Evolutionary conservation across 176 grass and related monocot species (phyloP).

Genomic region (Carex cristatella): DNA sequence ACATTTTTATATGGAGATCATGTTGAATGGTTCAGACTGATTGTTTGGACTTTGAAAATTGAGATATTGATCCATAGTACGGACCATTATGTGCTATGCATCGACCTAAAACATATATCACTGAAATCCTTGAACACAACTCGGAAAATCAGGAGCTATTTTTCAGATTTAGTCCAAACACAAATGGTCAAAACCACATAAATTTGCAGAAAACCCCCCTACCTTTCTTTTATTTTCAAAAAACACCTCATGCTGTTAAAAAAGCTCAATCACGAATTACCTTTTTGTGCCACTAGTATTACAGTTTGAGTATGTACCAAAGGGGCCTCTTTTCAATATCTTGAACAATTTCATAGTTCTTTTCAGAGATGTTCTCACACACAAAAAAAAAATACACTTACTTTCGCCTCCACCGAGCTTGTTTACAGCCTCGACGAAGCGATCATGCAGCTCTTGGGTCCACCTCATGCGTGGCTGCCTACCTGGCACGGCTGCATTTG

Average conservation of each 20-base stretch:
- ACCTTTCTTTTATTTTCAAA: not conserved
- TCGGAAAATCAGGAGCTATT: not conserved
- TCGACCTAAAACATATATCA: not conserved
- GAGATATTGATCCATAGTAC: too few species aligned
- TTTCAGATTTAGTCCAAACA: not conserved
- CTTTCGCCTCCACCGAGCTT: conserved; percentile 78
- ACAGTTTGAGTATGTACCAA: not conserved
- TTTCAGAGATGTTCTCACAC: conserved; percentile 3
- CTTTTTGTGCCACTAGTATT: not conserved
- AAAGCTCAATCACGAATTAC: not conserved
- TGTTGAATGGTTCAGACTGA: too few species aligned
- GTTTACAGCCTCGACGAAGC: conserved; percentile 66
- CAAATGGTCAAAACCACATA: not conserved
- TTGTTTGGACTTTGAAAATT: too few species aligned
- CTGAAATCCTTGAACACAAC: not conserved
- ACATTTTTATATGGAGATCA: too few species aligned
- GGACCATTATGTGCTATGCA: too few species aligned
- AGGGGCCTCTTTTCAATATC: not conserved
- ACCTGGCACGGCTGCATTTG: conserved; percentile 17
- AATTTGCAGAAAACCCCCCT: not conserved
- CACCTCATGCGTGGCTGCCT: conserved; percentile 61
- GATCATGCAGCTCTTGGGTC: conserved; percentile 76
- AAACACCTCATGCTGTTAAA: not conserved
- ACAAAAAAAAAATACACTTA: conserved; percentile 26
- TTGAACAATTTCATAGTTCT: not conserved